phyloP scores from a whole-genome alignment of 148 eudicot genomes.

The Drosera capensis region DNA sequence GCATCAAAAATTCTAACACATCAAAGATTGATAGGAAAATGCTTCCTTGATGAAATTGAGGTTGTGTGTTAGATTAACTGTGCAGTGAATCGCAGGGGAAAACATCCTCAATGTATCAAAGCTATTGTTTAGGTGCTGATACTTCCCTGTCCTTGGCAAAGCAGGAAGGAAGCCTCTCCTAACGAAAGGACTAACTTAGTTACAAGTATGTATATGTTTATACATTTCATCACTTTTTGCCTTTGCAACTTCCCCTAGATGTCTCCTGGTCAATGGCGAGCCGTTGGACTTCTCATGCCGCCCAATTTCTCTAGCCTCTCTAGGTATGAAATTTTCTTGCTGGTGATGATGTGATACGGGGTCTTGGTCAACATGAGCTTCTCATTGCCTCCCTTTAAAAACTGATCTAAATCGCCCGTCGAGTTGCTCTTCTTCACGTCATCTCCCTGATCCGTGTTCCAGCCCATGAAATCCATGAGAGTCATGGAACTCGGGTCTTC shows the following conservation, averaged over 20 bases:
- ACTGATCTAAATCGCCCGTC: not conserved
- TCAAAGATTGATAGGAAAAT: no score
- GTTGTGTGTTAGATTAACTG: no score
- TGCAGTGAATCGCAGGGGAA: no score
- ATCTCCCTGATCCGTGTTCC: slow-evolving; percentile 21
- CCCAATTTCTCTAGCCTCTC: slow-evolving; percentile 6
- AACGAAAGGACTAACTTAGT: no score
- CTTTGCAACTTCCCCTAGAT: not conserved
- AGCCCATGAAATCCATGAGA: slow-evolving; percentile 39
- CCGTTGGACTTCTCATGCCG: slow-evolving; percentile 6
- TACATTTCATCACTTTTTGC: no score
- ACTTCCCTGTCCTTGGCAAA: no score
- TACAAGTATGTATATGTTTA: no score
- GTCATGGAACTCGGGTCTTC: slow-evolving; percentile 19
- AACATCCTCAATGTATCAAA: no score
- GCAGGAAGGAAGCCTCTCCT: no score
- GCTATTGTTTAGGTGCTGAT: no score
- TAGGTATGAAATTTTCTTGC: slow-evolving; percentile 4
- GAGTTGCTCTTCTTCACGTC: slow-evolving; percentile 1
- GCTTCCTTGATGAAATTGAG: no score
- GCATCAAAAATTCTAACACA: no score
- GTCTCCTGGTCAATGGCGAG: slow-evolving; percentile 4
- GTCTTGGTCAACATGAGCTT: slow-evolving; percentile 1
- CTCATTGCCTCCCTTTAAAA: not conserved
- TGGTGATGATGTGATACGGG: not conserved